Evolutionary conservation across 306 rosid genomes (phyloP).

Genomic region (Casuarina equisetifolia): DNA sequence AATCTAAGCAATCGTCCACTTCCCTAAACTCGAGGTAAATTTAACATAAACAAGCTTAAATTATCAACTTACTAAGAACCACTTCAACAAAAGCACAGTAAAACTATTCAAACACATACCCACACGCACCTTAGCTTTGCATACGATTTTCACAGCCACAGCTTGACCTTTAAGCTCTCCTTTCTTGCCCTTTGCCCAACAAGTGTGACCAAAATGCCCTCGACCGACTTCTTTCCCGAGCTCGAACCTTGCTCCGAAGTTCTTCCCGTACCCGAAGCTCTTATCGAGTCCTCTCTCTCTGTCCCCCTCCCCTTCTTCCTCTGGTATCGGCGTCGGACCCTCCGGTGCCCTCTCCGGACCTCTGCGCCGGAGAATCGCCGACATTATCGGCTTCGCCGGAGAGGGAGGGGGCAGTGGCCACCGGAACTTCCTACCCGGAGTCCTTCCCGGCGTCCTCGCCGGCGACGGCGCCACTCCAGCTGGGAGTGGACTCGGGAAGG

Average conservation of each 20-base stretch:
- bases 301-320: conserved; percentile 58
- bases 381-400: conserved; percentile 97
- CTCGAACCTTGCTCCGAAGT: conserved; percentile 80
- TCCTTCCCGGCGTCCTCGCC: conserved; percentile 59
- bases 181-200: conserved; percentile 82
- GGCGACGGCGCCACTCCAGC: conserved; percentile 89
- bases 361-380: conserved; percentile 57
- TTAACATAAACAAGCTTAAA: background rate
- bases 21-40: background rate
- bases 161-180: conserved; percentile 85
- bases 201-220: conserved; percentile 98
- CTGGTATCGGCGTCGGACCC: conserved; percentile 85
- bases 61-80: background rate
- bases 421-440: conserved; percentile 56
- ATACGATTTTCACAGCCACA: conserved; percentile 91
- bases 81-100: background rate
- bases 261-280: conserved; percentile 83
- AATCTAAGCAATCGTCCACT: background rate
- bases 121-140: conserved; percentile 77
- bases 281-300: conserved; percentile 75
- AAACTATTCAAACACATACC: background rate
- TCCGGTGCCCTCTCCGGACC: conserved; percentile 63
- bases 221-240: conserved; percentile 92
- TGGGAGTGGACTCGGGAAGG: conserved; percentile 72
- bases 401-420: conserved; percentile 98